These are phyloP conservation scores for Hypoxylon trugodes DNA, from an alignment of 495 filamentous ascomycete genomes.

Conservation along the genomic window DNA sequence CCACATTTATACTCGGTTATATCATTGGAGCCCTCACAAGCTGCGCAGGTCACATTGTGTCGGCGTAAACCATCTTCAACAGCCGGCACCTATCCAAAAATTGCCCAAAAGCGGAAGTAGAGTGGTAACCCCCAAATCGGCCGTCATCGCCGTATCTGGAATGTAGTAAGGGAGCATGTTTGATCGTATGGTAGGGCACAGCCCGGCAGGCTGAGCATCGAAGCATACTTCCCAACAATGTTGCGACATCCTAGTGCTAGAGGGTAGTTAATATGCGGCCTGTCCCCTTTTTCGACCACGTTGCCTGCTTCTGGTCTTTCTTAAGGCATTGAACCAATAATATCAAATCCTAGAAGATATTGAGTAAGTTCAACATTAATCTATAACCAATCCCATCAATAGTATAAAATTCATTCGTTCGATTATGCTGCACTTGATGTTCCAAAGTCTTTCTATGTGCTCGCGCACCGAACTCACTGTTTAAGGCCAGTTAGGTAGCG, in stretches of 20 bases:
- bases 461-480: not conserved
- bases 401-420: not conserved
- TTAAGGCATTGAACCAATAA: too few relatives aligned
- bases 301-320: not conserved
- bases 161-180: not conserved
- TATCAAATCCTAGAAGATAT: not conserved
- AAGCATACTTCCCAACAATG: too few relatives aligned
- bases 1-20: not conserved
- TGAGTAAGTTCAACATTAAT: not conserved
- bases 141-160: not conserved
- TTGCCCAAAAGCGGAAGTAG: too few relatives aligned
- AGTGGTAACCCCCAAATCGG: too few relatives aligned
- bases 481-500: not conserved
- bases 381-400: conserved; percentile 1
- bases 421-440: not conserved
- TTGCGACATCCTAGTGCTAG: not conserved
- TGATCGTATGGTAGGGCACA: not conserved
- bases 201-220: not conserved
- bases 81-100: too few relatives aligned
- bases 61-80: not conserved
- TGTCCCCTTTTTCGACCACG: not conserved
- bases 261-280: not conserved
- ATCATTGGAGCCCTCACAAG: conserved; percentile 11
- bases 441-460: not conserved
- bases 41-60: not conserved